Evolutionary conservation across 768 basidiomycete genomes (phyloP), one percentile per base, ranked within the genome.

Genomic region (Daedaleopsis nitida): DNA sequence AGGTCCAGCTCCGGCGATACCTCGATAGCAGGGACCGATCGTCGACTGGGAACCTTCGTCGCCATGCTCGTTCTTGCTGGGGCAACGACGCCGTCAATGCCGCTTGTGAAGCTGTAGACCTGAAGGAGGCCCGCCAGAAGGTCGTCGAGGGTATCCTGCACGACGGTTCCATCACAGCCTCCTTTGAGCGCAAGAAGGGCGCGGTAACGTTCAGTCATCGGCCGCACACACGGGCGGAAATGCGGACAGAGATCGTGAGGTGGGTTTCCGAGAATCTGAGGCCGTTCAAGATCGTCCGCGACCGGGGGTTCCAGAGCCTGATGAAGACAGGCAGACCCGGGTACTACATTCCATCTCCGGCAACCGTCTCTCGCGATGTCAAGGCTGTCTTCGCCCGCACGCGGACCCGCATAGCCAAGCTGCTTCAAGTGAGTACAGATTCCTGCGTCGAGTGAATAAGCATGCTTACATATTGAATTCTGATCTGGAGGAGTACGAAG

Each of bases 241-340:
- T 65, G 21, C 75, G 73, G 35, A 73, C 68, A 0, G 66, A 75
- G 48, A 69, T 74, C 19, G 76, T 78, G 0, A 59, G 62, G 0
- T 80, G 77, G 80, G 71, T 78, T 0, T 12, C 71, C 0, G 69
- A 78, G 58, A 73, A 66, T 43, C 56, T 70, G 24, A 65, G 70
- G 0, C 77, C 77, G 0, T 75, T 76, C 55, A 64, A 47, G 0
- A 76, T 78, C 19, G 70, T 78, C 6, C 64, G 73, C 12, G 76
- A 81, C 55, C 55, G 63, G 0, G 75, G 69, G 0, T 79, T 75
- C 53, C 38, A 59, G 14, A 65, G 23, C 14, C 58, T 76, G 8
- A 75, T 77, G 71, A 74, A 71, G 50, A 75, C 74, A 0, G 73
- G 75, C 0, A 58, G 73, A 7, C 78, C 73, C 0, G 66, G 70